Evolutionary conservation across 441 rosid species (phyloP).

Genomic region (Gossypium schwendimanii): DNA sequence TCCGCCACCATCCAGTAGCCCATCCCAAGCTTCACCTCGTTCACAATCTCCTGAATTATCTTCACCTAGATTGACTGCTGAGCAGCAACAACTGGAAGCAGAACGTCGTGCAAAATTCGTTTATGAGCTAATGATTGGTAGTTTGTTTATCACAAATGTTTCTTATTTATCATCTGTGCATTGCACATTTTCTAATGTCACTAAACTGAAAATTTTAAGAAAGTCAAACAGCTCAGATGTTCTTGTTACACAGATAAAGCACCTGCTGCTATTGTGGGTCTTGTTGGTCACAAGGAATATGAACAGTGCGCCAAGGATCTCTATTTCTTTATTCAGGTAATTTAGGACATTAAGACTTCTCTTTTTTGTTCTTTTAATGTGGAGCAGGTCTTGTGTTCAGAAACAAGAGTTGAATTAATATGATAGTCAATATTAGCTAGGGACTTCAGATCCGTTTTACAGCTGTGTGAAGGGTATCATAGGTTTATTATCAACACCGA

Average conservation of each 20-base stretch:
- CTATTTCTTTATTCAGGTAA: constrained; percentile 93
- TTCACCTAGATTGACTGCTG: constrained; percentile 37
- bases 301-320: constrained; percentile 89
- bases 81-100: constrained; percentile 64
- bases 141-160: constrained; percentile 1
- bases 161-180: neutral
- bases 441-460: too few relatives aligned
- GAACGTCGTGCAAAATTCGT: constrained; percentile 86
- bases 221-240: constrained; percentile 1
- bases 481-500: neutral
- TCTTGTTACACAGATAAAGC: constrained; percentile 67
- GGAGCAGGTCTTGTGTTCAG: neutral
- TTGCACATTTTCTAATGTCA: neutral
- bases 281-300: constrained; percentile 89
- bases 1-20: constrained; percentile 25
- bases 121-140: constrained; percentile 90
- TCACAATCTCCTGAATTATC: constrained; percentile 25
- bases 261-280: constrained; percentile 74
- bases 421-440: neutral
- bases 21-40: constrained; percentile 26
- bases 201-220: neutral
- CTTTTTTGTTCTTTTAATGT: neutral
- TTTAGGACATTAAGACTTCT: neutral
- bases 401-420: neutral
- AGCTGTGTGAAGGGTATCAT: neutral